Percentiles rank a stretch among this genome's conserved stretches.
Evolutionary conservation across 2,329 filamentous ascomycete genomes (phyloP).

Genomic region (Mollisia scopiformis): DNA sequence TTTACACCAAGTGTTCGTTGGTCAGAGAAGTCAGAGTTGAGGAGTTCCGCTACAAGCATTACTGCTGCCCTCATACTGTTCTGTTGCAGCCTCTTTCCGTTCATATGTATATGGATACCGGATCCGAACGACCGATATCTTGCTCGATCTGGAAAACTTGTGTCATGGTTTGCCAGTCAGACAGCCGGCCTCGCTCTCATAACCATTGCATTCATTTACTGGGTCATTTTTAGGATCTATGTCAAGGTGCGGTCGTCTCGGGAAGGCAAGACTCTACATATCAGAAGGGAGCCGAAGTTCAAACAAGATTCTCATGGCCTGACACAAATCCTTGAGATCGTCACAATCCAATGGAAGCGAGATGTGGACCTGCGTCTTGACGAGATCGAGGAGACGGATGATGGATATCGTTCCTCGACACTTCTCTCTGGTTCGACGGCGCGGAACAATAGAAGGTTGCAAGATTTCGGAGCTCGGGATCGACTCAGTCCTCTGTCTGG

Average conservation of each 20-base stretch:
- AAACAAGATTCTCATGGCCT: neutral
- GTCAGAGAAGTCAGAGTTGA: constrained; percentile 7
- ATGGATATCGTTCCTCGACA: no score
- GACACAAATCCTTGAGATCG: constrained; percentile 11
- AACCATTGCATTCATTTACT: constrained; percentile 8
- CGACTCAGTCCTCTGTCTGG: no score
- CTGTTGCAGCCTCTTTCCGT: neutral
- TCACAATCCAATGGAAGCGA: constrained; percentile 10
- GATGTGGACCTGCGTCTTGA: constrained; percentile 7
- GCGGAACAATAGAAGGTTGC: no score
- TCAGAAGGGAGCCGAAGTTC: constrained; percentile 10
- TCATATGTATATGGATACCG: constrained; percentile 9
- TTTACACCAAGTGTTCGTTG: constrained; percentile 4
- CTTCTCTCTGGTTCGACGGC: no score
- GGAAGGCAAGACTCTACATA: constrained; percentile 4
- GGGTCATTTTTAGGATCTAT: constrained; percentile 3
- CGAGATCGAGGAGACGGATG: no score
- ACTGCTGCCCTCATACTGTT: constrained; percentile 1
- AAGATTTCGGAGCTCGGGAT: no score
- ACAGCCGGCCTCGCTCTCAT: neutral
- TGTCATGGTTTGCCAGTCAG: constrained; percentile 2
- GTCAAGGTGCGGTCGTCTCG: constrained; percentile 3
- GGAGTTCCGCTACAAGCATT: constrained; percentile 1
- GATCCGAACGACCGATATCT: neutral
- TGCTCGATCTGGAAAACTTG: neutral